A percentile compares a stretch with the other conserved stretches of the same genome.
These are phyloP conservation scores for Penicillium griseofulvum DNA, from an alignment of 2,329 filamentous ascomycete genomes.

Conservation along the genomic window DNA sequence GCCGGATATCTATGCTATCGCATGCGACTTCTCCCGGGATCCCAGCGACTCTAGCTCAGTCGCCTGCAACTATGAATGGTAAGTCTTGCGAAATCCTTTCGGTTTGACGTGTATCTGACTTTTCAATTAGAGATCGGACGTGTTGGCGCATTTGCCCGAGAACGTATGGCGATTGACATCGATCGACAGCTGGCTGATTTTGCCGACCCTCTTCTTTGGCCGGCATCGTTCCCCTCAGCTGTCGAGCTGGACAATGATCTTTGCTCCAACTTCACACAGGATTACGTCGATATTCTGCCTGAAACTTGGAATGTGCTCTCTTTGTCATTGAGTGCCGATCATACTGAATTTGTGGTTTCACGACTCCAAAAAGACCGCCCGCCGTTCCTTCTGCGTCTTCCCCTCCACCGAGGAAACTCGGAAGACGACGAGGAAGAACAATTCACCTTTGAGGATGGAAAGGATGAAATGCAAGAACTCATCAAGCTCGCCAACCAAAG, in stretches of 20 bases:
- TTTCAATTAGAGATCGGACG: slow-evolving; percentile 38
- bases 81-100: slow-evolving; percentile 6
- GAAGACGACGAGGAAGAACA: slow-evolving; percentile 73
- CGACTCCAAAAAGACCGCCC: slow-evolving; percentile 71
- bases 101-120: slow-evolving; percentile 12
- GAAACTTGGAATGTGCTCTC: slow-evolving; percentile 81
- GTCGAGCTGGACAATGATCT: slow-evolving; percentile 37
- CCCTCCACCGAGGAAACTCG: slow-evolving; percentile 76
- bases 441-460: slow-evolving; percentile 80
- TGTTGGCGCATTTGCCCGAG: slow-evolving; percentile 42
- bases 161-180: slow-evolving; percentile 39
- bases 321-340: slow-evolving; percentile 75
- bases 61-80: slow-evolving; percentile 42
- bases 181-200: slow-evolving; percentile 47
- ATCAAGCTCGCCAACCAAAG: slow-evolving; percentile 78
- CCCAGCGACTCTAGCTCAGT: slow-evolving; percentile 26
- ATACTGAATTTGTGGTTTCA: slow-evolving; percentile 84
- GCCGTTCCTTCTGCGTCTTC: slow-evolving; percentile 83
- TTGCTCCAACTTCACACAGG: slow-evolving; percentile 66
- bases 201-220: slow-evolving; percentile 52
- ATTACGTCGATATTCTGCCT: slow-evolving; percentile 85
- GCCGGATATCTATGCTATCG: slow-evolving; percentile 43
- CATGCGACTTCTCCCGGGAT: slow-evolving; percentile 39
- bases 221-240: slow-evolving; percentile 29
- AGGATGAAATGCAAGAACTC: slow-evolving; percentile 76